phyloP scores from a whole-genome alignment of 371 early-diverging fungal genomes.

The Mycotypha africana region DNA sequence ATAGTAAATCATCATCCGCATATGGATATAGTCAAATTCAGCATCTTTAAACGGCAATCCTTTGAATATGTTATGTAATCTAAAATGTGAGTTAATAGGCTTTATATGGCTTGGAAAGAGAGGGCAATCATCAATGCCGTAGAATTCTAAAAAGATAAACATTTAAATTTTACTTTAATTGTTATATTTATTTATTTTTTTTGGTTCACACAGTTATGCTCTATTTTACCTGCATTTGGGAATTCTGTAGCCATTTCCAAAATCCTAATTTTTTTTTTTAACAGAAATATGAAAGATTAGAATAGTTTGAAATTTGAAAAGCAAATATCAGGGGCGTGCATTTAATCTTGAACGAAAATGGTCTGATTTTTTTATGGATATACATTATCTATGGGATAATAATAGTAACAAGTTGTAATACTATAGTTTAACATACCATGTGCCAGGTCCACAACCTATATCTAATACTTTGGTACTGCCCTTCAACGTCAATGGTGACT shows the following conservation, averaged over 20 bases:
- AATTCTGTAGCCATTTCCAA: conserved; percentile 29
- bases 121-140: conserved; percentile 50
- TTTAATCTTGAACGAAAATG: too few relatives aligned
- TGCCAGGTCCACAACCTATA: conserved; percentile 40
- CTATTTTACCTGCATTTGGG: conserved; percentile 22
- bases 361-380: too few relatives aligned
- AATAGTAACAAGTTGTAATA: too few relatives aligned
- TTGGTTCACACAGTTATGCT: too few relatives aligned
- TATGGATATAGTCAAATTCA: conserved; percentile 51
- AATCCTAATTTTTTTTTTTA: too few relatives aligned
- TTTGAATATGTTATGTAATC: conserved; percentile 40
- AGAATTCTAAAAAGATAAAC: conserved; percentile 29
- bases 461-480: conserved; percentile 24
- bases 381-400: too few relatives aligned
- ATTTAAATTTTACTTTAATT: background rate
- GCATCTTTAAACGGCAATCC: conserved; percentile 49
- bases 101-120: conserved; percentile 53
- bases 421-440: too few relatives aligned
- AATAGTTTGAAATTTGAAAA: too few relatives aligned
- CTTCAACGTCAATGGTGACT: background rate
- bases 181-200: conserved; percentile 1
- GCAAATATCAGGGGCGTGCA: too few relatives aligned
- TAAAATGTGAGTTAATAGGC: conserved; percentile 49
- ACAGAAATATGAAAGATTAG: too few relatives aligned
- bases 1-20: conserved; percentile 39